A percentile compares a stretch with the other conserved stretches of the same genome.
Evolutionary conservation across 495 filamentous ascomycete species (phyloP).

Genomic region (Pyrenopolyporus hunteri): DNA sequence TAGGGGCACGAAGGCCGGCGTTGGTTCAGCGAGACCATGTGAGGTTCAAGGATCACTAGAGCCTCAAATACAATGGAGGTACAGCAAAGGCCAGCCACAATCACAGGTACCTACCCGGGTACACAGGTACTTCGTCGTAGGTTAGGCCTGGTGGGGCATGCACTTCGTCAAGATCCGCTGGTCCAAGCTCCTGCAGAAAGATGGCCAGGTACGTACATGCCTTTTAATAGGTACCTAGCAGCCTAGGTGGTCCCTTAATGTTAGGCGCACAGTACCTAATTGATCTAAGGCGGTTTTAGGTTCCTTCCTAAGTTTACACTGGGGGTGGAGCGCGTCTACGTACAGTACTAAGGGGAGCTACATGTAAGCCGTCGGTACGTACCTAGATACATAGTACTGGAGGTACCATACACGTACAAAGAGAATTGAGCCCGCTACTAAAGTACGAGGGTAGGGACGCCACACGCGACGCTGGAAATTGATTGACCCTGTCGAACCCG

Average conservation of each 20-base stretch:
- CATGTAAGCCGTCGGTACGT: too few species aligned
- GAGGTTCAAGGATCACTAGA: constrained; percentile 32
- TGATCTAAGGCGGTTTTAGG: too few species aligned
- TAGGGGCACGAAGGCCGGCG: neutral
- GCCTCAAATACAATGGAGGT: constrained; percentile 21
- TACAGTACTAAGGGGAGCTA: too few species aligned
- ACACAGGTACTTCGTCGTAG: neutral
- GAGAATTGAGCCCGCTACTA: too few species aligned
- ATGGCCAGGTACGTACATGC: too few species aligned
- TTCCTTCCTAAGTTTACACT: too few species aligned
- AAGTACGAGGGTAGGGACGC: constrained; percentile 6
- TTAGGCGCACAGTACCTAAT: too few species aligned
- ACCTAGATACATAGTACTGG: too few species aligned
- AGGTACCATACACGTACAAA: too few species aligned
- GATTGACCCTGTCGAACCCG: constrained; percentile 27
- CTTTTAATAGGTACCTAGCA: too few species aligned
- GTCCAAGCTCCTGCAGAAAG: constrained; percentile 6
- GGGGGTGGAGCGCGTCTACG: too few species aligned
- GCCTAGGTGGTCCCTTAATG: too few species aligned
- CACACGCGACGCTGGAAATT: constrained; percentile 36
- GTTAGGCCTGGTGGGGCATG: neutral
- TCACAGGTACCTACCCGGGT: neutral
- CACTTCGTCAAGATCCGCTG: neutral
- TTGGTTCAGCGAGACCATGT: neutral
- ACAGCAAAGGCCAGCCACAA: neutral